phyloP scores from a whole-genome alignment of 495 filamentous ascomycete species.

The Evernia prunastri region DNA sequence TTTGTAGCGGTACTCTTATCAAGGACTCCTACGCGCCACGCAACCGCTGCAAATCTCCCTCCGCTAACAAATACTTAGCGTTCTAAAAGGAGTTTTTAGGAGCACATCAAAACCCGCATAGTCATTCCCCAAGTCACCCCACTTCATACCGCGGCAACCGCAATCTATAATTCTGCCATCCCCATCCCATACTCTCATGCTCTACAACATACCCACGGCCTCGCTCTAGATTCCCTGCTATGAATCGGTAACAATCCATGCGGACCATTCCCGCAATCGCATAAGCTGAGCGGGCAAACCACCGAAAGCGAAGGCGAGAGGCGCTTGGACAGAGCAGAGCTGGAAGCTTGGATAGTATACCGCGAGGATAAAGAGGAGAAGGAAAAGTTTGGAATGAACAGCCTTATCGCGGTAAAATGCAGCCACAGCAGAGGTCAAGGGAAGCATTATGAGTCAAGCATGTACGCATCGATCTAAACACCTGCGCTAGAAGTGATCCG shows the following conservation, averaged over 20 bases:
- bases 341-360: constrained; percentile 31
- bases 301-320: constrained; percentile 33
- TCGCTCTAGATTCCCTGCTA: neutral
- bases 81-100: too few species aligned
- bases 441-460: too few species aligned
- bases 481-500: too few species aligned
- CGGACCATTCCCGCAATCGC: constrained; percentile 52
- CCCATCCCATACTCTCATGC: neutral
- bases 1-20: too few species aligned
- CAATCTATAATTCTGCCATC: neutral
- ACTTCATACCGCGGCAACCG: neutral
- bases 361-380: constrained; percentile 30
- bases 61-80: too few species aligned
- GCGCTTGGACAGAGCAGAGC: constrained; percentile 30
- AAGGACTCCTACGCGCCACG: too few species aligned
- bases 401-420: too few species aligned
- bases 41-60: too few species aligned
- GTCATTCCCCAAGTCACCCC: neutral
- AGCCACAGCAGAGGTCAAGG: too few species aligned
- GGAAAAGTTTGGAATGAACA: too few species aligned
- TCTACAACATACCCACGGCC: neutral
- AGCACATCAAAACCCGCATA: neutral
- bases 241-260: constrained; percentile 39
- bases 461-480: too few species aligned
- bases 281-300: constrained; percentile 32